These are phyloP conservation scores for Atalantia buxifolia DNA, from an alignment of 345 rosid genomes.

Conservation along the genomic window DNA sequence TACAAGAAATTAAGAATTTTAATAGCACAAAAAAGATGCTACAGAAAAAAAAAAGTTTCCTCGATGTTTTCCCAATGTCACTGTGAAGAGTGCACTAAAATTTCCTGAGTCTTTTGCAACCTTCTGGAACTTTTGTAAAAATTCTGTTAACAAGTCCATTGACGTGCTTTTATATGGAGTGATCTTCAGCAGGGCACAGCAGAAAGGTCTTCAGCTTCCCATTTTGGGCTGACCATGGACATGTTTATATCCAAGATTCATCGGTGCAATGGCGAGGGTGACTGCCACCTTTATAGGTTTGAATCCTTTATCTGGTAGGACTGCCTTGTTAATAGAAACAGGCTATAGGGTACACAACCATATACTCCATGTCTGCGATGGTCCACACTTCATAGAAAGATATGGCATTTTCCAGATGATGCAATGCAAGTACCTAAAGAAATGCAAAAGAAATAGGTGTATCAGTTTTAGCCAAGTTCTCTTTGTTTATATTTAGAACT, in stretches of 20 bases:
- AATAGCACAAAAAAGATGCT: background rate
- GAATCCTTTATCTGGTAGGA: background rate
- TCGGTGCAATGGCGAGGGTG: background rate
- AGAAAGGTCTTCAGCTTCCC: background rate
- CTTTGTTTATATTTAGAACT: no score
- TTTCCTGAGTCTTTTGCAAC: background rate
- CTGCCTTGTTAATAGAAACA: background rate
- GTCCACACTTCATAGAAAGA: background rate
- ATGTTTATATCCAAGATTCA: background rate
- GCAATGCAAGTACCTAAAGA: background rate
- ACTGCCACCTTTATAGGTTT: background rate
- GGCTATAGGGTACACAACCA: background rate
- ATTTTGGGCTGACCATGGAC: background rate
- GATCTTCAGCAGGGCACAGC: background rate
- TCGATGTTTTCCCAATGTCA: background rate
- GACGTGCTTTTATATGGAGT: background rate
- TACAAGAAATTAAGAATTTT: background rate
- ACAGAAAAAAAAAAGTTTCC: background rate
- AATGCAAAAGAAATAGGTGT: background rate
- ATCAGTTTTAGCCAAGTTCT: no score
- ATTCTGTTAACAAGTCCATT: background rate
- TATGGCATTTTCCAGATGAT: background rate
- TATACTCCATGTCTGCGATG: background rate
- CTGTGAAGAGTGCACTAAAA: background rate
- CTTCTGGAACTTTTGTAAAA: background rate